Conservation (phyloP, 805 yeast genomes). For the Maudiozyma saulgeensis region DNA sequence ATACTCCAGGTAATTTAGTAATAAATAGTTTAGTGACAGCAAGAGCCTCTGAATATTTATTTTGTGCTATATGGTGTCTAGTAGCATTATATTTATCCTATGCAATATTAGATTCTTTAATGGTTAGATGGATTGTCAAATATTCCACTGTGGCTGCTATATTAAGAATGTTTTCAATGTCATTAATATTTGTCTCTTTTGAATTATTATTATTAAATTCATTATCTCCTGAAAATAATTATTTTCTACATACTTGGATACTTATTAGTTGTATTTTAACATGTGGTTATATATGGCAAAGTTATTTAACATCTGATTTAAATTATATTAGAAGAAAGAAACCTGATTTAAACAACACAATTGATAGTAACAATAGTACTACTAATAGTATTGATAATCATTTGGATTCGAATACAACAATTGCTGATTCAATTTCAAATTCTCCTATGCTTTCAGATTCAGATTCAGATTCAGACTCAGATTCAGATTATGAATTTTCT, state of each 20-base stretch:
- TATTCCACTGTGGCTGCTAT: conserved; percentile 85
- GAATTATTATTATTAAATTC: conserved; percentile 60
- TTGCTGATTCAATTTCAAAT: too few species aligned
- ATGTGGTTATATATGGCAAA: conserved; percentile 70
- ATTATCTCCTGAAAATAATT: conserved; percentile 60
- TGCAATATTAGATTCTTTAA: conserved; percentile 76
- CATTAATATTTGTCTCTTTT: conserved; percentile 58
- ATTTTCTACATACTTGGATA: conserved; percentile 85
- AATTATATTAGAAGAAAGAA: conserved; percentile 29
- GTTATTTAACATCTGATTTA: conserved; percentile 73
- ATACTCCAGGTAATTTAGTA: conserved; percentile 8
- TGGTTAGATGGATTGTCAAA: conserved; percentile 89
- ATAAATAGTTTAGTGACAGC: conserved; percentile 41
- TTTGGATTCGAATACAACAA: neutral
- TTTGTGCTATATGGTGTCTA: conserved; percentile 87
- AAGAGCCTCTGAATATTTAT: conserved; percentile 64
- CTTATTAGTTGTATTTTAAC: conserved; percentile 80
- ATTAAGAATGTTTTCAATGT: conserved; percentile 74
- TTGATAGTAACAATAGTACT: conserved; percentile 2
- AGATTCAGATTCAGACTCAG: neutral
- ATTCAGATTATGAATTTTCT: neutral
- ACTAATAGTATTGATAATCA: neutral
- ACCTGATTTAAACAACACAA: neutral
- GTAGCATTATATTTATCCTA: conserved; percentile 81
- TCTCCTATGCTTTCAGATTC: neutral